Evolutionary conservation across 208 protist genomes (phyloP).

Genomic region (Trypanosoma rangeli): DNA sequence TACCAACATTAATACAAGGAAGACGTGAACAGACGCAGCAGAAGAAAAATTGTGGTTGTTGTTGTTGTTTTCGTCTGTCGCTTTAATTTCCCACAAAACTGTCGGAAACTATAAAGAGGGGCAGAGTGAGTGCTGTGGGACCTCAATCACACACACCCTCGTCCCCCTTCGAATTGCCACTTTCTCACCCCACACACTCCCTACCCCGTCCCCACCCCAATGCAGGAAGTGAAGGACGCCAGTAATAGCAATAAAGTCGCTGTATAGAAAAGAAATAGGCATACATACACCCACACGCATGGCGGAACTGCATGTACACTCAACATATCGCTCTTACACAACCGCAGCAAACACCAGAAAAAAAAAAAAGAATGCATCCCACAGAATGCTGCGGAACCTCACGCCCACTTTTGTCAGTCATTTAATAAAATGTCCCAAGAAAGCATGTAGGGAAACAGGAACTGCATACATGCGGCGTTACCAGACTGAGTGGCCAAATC

Average conservation of each 20-base stretch:
- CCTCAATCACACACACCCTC: not conserved
- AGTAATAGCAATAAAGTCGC: not conserved
- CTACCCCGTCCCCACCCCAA: not conserved
- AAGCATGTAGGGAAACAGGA: conserved; percentile 24
- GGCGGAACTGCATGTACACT: too few relatives aligned
- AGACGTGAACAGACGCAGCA: too few relatives aligned
- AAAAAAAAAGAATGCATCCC: too few relatives aligned
- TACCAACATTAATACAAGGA: too few relatives aligned
- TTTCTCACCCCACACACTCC: too few relatives aligned
- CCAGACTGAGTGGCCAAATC: conserved; percentile 19
- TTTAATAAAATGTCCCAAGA: conserved; percentile 3
- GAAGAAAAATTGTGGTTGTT: not conserved
- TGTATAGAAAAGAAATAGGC: not conserved
- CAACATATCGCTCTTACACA: too few relatives aligned
- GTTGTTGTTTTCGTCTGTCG: too few relatives aligned
- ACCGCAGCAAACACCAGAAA: too few relatives aligned
- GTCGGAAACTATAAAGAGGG: too few relatives aligned
- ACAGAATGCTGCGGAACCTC: not conserved
- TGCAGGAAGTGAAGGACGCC: not conserved
- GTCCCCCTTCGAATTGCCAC: too few relatives aligned
- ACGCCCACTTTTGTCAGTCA: not conserved
- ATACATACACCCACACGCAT: not conserved
- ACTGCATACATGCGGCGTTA: conserved; percentile 22
- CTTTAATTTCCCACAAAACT: too few relatives aligned
- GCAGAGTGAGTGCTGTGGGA: too few relatives aligned